Evolutionary conservation across 2,329 filamentous ascomycete genomes (phyloP).

Genomic region (Sclerotinia spermophila): DNA sequence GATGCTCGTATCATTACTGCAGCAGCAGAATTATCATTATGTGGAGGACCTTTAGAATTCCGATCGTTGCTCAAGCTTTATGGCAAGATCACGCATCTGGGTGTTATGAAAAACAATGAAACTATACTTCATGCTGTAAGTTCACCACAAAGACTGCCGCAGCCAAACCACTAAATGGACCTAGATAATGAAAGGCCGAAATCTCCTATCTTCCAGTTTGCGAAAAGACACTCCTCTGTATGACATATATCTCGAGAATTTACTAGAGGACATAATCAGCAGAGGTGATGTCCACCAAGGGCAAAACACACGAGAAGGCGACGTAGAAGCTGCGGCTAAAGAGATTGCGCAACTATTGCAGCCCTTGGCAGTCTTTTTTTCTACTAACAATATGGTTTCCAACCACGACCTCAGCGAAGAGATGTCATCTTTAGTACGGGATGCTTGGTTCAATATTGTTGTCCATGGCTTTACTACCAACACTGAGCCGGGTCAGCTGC

Average conservation of each 20-base stretch:
- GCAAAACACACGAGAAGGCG: slow-evolving; percentile 68
- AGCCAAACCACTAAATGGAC: slow-evolving; percentile 14
- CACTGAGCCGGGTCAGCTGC: slow-evolving; percentile 68
- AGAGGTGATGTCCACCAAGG: slow-evolving; percentile 81
- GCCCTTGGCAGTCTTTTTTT: slow-evolving; percentile 82
- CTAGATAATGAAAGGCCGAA: slow-evolving; percentile 72
- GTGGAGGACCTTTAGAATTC: slow-evolving; percentile 77
- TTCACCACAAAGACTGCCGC: slow-evolving; percentile 22
- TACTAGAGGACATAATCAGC: slow-evolving; percentile 83
- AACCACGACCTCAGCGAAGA: slow-evolving; percentile 57
- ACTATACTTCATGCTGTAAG: slow-evolving; percentile 68
- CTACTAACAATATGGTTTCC: slow-evolving; percentile 55
- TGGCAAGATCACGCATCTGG: slow-evolving; percentile 68
- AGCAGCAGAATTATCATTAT: slow-evolving; percentile 71
- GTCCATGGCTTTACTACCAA: slow-evolving; percentile 83
- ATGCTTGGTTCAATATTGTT: slow-evolving; percentile 98
- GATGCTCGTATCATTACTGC: slow-evolving; percentile 85
- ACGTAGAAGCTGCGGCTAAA: slow-evolving; percentile 76
- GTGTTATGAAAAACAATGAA: slow-evolving; percentile 64
- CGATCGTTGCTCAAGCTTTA: slow-evolving; percentile 83
- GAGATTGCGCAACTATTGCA: slow-evolving; percentile 86
- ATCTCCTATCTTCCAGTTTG: slow-evolving; percentile 69
- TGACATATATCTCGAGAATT: slow-evolving; percentile 75
- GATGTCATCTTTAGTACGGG: slow-evolving; percentile 69
- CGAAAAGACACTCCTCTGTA: slow-evolving; percentile 70